Evolutionary conservation across 345 rosid species (phyloP).

Genomic region (Chamaenerion angustifolium): DNA sequence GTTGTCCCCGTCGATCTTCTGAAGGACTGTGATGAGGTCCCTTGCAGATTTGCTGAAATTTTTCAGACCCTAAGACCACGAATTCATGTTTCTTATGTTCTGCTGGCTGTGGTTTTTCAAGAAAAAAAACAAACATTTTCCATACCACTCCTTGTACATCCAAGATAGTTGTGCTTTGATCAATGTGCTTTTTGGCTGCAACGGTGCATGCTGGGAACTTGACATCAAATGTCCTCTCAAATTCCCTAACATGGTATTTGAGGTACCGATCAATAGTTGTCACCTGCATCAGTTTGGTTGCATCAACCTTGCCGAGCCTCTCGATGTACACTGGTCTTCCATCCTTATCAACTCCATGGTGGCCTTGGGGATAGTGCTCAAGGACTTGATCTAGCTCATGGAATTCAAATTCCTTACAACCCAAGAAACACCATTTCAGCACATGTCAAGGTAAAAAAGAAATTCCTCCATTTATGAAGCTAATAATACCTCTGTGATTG

Average conservation of each 20-base stretch:
- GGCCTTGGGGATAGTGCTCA: conserved; percentile 73
- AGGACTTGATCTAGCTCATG: conserved; percentile 55
- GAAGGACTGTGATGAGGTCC: conserved; percentile 56
- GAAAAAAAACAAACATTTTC: conserved; percentile 8
- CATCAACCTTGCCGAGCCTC: conserved; percentile 61
- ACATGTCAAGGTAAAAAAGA: background rate
- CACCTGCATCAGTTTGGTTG: conserved; percentile 62
- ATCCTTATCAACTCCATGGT: conserved; percentile 77
- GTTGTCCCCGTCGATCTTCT: conserved; percentile 70
- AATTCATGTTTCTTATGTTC: background rate
- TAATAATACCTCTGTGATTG: conserved; percentile 40
- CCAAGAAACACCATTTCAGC: background rate
- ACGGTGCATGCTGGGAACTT: conserved; percentile 72
- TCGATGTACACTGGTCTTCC: conserved; percentile 76
- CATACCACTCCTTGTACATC: conserved; percentile 92
- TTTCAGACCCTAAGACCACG: conserved; percentile 51
- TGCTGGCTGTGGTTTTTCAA: no score
- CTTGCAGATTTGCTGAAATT: conserved; percentile 74
- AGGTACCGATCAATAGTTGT: conserved; percentile 62
- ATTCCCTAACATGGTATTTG: conserved; percentile 66
- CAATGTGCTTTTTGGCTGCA: conserved; percentile 52
- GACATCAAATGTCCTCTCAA: conserved; percentile 49
- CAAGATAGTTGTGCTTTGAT: conserved; percentile 74
- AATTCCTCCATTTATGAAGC: background rate
- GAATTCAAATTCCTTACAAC: conserved; percentile 52